Base-by-base conservation (phyloP, 345 rosid species). In the Pistacia integerrima region DNA sequence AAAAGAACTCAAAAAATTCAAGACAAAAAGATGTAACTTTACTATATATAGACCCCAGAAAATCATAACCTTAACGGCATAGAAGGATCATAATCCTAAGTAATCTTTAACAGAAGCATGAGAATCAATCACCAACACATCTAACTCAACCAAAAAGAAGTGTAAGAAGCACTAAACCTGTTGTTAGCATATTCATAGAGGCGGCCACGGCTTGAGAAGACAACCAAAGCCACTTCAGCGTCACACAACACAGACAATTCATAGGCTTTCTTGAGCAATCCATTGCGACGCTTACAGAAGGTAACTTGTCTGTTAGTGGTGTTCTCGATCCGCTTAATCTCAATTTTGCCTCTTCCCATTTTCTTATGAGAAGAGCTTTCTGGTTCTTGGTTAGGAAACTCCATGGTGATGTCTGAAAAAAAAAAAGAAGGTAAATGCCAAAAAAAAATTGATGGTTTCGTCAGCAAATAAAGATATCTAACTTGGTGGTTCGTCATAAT, bases 191-290 rank as follows among this genome's bases (percentile, higher is more conserved):
- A 91, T 67, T 93, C 97, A 55, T 93, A 93, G 85, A 93, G 96
- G n/a, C 96, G 92, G 72, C 96, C 97, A 4, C 96, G 92, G 87
- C 72, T 90, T 38, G 96, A 91, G 89, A 93, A 93, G 88, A 93
- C 84, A 63, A 93, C 72, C 66, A 93, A 95, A 77, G 95, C 90
- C 17, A 92, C 91, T 74, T 92, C 95, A 65, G 95, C 95, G 22
- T 92, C 97, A 73, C 95, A 91, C 59, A 93, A 79, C 20, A 91
- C 97, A 68, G 97, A 93, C 70, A 93, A 78, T 80, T 93, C 95
- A 57, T 91, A 93, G 65, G 95, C 97, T 77, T 93, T 93, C 89
- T 93, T 93, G 67, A 93, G 90, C 87, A 93, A 74, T 38, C 97
- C 97, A 79, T 93, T 91, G 46, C 97, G 86, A 66, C 96, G 79